Evolutionary conservation across 2,329 filamentous ascomycete genomes (phyloP), one percentile per base, ranked within the genome.

Genomic region (Aspergillus sp.): DNA sequence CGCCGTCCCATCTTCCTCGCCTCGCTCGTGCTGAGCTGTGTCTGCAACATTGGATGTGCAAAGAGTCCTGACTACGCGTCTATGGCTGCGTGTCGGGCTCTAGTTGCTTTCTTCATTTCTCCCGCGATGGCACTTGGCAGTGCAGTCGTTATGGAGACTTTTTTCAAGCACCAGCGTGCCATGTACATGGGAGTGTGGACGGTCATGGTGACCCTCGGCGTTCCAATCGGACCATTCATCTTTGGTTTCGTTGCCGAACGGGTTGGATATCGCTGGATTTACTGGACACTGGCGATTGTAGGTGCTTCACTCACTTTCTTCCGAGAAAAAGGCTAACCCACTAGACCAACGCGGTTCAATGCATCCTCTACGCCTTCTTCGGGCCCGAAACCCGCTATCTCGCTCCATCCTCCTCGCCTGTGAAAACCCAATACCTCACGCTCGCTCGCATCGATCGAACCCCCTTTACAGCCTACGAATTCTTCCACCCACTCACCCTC

Each of bases 121-220:
- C 84, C 84, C 0, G 80, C 84, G 0, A 77, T 76, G 47, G 79
- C 81, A 0, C 82, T 86, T 51, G 84, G 84, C 9, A 85, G 82
- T 62, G 84, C 77, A 1, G 83, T 86, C 4, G 84, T 86, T 0
- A 80, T 82, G 0, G 84, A 86, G 67, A 84, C 80, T 0, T 87
- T 85, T 68, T 86, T 86, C 74, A 81, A 80, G 61, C 78, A 79
- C 25, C 80, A 86, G 49, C 71, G 84, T 43, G 84, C 61, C 13
- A 23, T 76, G 34, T 84, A 81, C 57, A 85, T 86, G 80, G 84
- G 84, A 23, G 74, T 86, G 2, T 87, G 85, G 85, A 86, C 22
- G 75, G 55, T 57, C 1, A 57, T 57, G 55, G 55, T 57, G 0
- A 57, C 55, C 5, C 48, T 57, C 9, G 55, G 55, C 2, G 55